phyloP scores from a whole-genome alignment of 1,139 yeast species.

The Fermentozyma sake region DNA sequence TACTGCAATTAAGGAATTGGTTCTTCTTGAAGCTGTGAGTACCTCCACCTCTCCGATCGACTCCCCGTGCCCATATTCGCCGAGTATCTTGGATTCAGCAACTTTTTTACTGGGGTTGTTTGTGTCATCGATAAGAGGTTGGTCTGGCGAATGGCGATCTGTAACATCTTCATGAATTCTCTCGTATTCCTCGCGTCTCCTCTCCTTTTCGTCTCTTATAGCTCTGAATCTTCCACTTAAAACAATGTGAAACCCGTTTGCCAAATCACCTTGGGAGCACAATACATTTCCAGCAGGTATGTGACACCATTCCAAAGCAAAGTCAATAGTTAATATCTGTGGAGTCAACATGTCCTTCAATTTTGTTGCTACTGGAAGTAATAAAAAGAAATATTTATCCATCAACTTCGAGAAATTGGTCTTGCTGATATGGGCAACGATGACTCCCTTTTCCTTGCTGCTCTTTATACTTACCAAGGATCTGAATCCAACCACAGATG shows the following conservation, averaged over 20 bases:
- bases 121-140: constrained; percentile 18
- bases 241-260: constrained; percentile 90
- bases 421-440: constrained; percentile 71
- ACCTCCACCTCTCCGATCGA: constrained; percentile 96
- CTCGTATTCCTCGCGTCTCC: constrained; percentile 6
- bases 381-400: constrained; percentile 73
- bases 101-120: constrained; percentile 11
- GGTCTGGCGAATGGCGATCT: constrained; percentile 9
- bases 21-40: constrained; percentile 73
- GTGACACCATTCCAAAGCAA: constrained; percentile 94
- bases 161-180: constrained; percentile 9
- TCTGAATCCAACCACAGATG: constrained; percentile 73
- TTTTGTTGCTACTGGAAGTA: constrained; percentile 71
- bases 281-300: constrained; percentile 78
- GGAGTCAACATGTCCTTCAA: constrained; percentile 63
- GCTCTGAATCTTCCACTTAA: constrained; percentile 86
- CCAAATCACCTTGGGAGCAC: constrained; percentile 78
- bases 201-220: constrained; percentile 26
- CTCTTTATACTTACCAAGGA: constrained; percentile 66
- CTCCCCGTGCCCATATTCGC: constrained; percentile 92
- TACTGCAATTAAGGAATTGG: constrained; percentile 75
- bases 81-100: constrained; percentile 36
- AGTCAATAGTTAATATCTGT: constrained; percentile 72
- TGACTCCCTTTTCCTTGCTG: constrained; percentile 50
- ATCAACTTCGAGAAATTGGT: constrained; percentile 58